Percentiles rank a stretch among this genome's conserved stretches.
These are phyloP conservation scores for Lonicera japonica DNA, from an alignment of 129 eudicot genomes.

Conservation along the genomic window DNA sequence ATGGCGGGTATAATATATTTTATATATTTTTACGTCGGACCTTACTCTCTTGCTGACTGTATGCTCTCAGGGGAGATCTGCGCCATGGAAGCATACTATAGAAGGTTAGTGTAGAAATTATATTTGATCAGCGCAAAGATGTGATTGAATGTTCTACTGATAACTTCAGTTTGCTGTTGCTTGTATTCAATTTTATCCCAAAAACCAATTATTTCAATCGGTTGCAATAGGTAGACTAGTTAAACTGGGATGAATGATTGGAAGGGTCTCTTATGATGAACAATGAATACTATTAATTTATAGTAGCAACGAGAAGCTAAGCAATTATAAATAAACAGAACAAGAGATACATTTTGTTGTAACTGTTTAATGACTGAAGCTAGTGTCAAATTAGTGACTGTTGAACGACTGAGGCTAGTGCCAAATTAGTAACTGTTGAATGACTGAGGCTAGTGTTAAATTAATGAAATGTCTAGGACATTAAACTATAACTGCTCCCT, in stretches of 20 bases:
- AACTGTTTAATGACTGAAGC: too few species aligned
- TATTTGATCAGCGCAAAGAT: constrained; percentile 2
- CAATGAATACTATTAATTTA: too few species aligned
- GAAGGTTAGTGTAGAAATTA: constrained; percentile 49
- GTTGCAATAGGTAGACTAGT: not conserved
- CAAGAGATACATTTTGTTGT: too few species aligned
- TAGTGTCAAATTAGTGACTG: too few species aligned
- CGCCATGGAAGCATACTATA: constrained; percentile 92
- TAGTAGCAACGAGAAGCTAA: too few species aligned
- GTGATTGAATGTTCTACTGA: not conserved
- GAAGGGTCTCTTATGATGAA: not conserved
- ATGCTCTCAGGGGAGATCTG: constrained; percentile 71
- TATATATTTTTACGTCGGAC: not conserved
- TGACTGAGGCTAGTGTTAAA: too few species aligned
- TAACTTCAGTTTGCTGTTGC: not conserved
- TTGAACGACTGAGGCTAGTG: too few species aligned
- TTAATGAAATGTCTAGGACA: too few species aligned
- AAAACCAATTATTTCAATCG: not conserved
- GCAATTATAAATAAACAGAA: too few species aligned
- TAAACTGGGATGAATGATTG: not conserved
- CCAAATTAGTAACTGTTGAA: too few species aligned
- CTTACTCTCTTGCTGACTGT: constrained; percentile 11
- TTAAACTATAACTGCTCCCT: too few species aligned
- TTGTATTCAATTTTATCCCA: not conserved
- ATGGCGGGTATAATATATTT: not conserved